Evolutionary conservation across 108 stramenopile genomes (phyloP).

Genomic region (Chaetoceros tenuissimus): DNA sequence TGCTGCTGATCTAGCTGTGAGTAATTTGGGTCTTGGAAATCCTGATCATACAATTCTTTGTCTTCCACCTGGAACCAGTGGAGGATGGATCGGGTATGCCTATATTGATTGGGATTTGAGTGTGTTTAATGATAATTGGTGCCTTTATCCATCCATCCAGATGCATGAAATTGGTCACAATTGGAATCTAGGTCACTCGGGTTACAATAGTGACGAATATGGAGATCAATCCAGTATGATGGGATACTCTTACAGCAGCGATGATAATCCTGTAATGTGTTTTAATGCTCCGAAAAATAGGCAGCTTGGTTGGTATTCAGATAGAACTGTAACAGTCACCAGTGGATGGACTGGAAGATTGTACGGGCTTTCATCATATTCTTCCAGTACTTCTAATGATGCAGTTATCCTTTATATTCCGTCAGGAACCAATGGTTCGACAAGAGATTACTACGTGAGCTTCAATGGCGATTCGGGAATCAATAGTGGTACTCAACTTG

Average conservation of each 20-base stretch:
- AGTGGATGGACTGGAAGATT: too few relatives aligned
- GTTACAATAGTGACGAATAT: conserved; percentile 16
- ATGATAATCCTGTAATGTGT: conserved; percentile 38
- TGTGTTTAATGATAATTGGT: conserved; percentile 43
- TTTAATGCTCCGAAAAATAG: too few relatives aligned
- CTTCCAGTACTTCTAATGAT: too few relatives aligned
- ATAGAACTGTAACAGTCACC: too few relatives aligned
- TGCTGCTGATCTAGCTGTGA: too few relatives aligned
- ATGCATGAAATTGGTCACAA: conserved; percentile 66
- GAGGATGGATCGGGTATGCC: conserved; percentile 27
- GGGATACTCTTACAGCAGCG: conserved; percentile 35
- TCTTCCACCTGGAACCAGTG: conserved; percentile 32
- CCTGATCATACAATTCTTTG: conserved; percentile 53
- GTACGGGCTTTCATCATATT: too few relatives aligned
- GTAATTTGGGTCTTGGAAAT: too few relatives aligned
- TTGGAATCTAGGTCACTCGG: too few relatives aligned
- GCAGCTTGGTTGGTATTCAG: too few relatives aligned
- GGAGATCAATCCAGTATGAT: conserved; percentile 35
- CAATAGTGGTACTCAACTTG: conserved; percentile 29
- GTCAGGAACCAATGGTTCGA: too few relatives aligned
- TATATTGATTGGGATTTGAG: conserved; percentile 21
- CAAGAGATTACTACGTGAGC: conserved; percentile 18
- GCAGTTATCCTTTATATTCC: too few relatives aligned
- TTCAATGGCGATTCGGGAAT: conserved; percentile 35
- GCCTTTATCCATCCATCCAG: conserved; percentile 19